Evolutionary conservation across 2,329 filamentous ascomycete species (phyloP), one percentile per base, ranked within the genome.

Genomic region (Ceratocystis eucalypticola): DNA sequence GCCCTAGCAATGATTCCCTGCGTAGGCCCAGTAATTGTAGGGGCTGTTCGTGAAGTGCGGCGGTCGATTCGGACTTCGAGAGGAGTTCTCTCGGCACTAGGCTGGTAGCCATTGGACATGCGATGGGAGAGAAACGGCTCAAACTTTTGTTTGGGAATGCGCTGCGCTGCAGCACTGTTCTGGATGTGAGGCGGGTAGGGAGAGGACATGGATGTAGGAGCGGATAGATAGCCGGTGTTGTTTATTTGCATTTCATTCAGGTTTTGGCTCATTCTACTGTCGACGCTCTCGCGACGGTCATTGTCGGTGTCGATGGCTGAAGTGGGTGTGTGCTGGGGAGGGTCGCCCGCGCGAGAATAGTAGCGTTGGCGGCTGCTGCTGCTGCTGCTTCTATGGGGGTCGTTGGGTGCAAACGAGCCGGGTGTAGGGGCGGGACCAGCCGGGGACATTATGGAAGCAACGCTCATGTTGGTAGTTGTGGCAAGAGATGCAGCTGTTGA

Each of bases 161-260:
- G 79, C 72, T 89, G 88, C 25, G 92, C 83, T 1, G 88, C 91
- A 1, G 84, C 84, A 2, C 88, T 88, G 1, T 88, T 91, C 66
- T 87, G 84, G 74, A 92, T 91, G 71, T 88, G 85, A 73, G 85
- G 90, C 28, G 87, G 83, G 71, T 91, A 92, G 0, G 88, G 88
- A 5, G 87, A 88, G n/a, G 55, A 59, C 10, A 28, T 10, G 55
- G 55, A 33, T 12, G 37, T 15, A 10, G 25, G 28, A 1, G 80
- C 80, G 22, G 66, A 57, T 12, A 65, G 17, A 17, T 64, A 68
- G 17, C 20, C 17, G 15, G 59, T 20, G 59, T 81, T 82, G 64
- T 84, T 84, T 62, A 92, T 79, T 70, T 84, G 81, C 75, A 92
- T 81, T 59, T 89, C 86, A 66, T 80, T 82, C 74, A 92, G 86